phyloP scores from a whole-genome alignment of 306 rosid species.

The Morella rubra region DNA sequence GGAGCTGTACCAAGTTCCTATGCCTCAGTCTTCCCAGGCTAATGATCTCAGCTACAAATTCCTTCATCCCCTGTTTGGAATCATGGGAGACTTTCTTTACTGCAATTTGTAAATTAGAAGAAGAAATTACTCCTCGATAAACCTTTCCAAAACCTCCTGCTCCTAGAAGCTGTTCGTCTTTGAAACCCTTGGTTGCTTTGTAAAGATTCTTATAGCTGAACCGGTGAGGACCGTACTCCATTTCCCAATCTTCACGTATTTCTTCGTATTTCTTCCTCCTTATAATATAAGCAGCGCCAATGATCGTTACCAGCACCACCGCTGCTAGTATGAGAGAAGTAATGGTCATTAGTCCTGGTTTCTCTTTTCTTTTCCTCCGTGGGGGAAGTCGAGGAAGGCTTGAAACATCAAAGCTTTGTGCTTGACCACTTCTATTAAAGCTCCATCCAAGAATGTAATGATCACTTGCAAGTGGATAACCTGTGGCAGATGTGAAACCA shows the following conservation, averaged over 20 bases:
- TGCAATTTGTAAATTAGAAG: constrained; percentile 16
- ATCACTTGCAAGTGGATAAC: constrained; percentile 4
- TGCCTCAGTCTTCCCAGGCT: constrained; percentile 20
- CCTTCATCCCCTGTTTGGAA: constrained; percentile 26
- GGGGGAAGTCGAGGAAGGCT: constrained; percentile 15
- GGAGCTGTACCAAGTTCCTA: constrained; percentile 19
- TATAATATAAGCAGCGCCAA: not conserved
- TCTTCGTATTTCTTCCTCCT: constrained; percentile 38
- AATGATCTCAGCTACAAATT: constrained; percentile 22
- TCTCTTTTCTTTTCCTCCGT: not conserved
- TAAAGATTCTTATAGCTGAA: constrained; percentile 18
- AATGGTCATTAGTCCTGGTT: not conserved
- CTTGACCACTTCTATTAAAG: constrained; percentile 31
- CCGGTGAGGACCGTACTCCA: constrained; percentile 50
- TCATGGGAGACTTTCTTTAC: constrained; percentile 23
- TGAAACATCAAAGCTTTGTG: constrained; percentile 17
- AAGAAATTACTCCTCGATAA: constrained; percentile 18
- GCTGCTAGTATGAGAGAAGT: not conserved
- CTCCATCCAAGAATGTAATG: constrained; percentile 42
- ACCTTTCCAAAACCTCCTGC: constrained; percentile 28
- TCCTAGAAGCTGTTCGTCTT: constrained; percentile 22
- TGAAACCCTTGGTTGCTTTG: constrained; percentile 22
- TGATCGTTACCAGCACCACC: not conserved
- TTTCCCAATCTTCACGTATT: constrained; percentile 67
- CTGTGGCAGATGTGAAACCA: constrained; percentile 40